Evolutionary conservation across 176 grass and related monocot species (phyloP).

Genomic region (Melocanna baccifera): DNA sequence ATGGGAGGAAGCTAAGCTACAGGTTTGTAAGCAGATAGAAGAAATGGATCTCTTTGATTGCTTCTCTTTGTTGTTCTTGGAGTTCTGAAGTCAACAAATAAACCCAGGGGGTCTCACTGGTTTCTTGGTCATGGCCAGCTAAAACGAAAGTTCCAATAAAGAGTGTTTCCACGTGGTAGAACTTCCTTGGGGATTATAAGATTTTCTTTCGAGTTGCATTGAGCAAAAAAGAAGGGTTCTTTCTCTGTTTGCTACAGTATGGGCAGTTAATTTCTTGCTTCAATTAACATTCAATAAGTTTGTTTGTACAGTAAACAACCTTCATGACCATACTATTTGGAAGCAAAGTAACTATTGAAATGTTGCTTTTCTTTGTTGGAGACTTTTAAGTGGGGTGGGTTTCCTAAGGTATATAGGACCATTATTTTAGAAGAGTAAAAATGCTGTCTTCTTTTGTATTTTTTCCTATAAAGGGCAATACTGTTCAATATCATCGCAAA

Average conservation of each 20-base stretch:
- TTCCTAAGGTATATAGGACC: neutral
- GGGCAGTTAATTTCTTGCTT: neutral
- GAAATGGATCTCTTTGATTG: conserved; percentile 10
- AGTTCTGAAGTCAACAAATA: conserved; percentile 20
- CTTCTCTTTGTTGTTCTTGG: conserved; percentile 9
- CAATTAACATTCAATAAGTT: neutral
- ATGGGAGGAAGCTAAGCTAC: conserved; percentile 84
- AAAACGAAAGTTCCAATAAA: too few relatives aligned
- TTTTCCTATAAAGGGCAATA: neutral
- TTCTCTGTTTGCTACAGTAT: neutral
- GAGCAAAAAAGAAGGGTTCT: neutral
- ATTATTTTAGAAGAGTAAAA: neutral
- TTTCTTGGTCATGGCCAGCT: too few relatives aligned
- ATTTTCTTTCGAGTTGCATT: conserved; percentile 8
- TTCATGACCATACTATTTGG: neutral
- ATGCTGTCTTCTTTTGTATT: neutral
- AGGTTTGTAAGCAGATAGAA: conserved; percentile 45
- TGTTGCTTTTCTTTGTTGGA: neutral
- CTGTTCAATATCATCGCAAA: neutral
- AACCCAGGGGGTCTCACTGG: neutral
- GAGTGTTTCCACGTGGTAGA: too few relatives aligned
- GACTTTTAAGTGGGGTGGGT: neutral
- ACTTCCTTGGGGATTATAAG: too few relatives aligned
- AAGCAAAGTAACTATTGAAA: neutral
- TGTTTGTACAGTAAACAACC: neutral